Evolutionary conservation across 2,329 filamentous ascomycete genomes (phyloP).

Genomic region (Fusarium graminum): DNA sequence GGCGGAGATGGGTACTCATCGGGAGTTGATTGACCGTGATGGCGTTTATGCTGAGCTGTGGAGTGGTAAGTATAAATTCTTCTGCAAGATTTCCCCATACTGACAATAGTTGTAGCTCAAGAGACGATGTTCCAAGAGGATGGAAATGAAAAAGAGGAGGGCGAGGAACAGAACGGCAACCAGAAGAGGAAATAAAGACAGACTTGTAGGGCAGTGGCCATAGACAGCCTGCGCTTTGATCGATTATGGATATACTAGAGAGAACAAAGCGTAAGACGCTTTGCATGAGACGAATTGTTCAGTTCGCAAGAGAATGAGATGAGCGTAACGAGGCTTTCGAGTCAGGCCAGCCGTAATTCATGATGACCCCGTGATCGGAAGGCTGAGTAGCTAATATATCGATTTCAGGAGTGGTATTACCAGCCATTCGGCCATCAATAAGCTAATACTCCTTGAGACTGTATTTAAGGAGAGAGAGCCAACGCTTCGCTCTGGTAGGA

Average conservation of each 20-base stretch:
- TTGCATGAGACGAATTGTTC: not conserved
- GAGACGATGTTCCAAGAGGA: constrained; percentile 69
- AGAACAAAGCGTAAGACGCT: constrained; percentile 19
- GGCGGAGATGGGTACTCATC: constrained; percentile 90
- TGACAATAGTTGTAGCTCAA: constrained; percentile 62
- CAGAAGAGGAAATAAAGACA: constrained; percentile 25
- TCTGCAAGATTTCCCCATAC: not conserved
- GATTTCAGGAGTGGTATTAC: no score
- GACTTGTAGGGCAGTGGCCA: not conserved
- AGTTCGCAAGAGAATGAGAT: not conserved
- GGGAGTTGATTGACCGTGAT: constrained; percentile 80
- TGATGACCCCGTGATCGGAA: no score
- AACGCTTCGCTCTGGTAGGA: no score
- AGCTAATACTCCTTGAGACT: no score
- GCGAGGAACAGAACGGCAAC: constrained; percentile 42
- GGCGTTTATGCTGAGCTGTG: constrained; percentile 91
- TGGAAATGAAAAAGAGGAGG: constrained; percentile 58
- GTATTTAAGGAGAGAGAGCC: no score
- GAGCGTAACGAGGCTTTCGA: no score
- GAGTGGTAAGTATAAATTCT: constrained; percentile 73
- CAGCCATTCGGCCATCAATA: no score
- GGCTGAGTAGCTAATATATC: no score
- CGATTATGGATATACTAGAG: constrained; percentile 20
- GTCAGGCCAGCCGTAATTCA: no score
- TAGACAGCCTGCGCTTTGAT: constrained; percentile 15